A percentile compares a stretch with the other conserved stretches of the same genome.
These are phyloP conservation scores for Boletus patriciae DNA, from an alignment of 768 basidiomycete species.

Conservation along the genomic window DNA sequence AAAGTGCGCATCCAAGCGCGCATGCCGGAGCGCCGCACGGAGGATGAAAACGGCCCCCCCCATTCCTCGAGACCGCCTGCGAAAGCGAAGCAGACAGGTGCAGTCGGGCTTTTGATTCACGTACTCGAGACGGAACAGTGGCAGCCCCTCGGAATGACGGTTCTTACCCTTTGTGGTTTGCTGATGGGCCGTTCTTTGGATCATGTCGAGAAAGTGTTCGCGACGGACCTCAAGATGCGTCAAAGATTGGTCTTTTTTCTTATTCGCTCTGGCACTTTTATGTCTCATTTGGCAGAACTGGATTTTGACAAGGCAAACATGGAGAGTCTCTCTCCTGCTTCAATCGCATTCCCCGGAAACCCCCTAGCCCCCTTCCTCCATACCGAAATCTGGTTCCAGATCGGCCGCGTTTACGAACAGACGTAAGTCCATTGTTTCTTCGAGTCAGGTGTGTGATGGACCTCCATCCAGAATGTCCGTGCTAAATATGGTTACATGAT, in stretches of 20 bases:
- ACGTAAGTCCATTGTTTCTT: slow-evolving; percentile 52
- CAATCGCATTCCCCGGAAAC: slow-evolving; percentile 93
- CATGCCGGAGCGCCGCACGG: slow-evolving; percentile 50
- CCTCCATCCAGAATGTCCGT: slow-evolving; percentile 62
- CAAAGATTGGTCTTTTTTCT: slow-evolving; percentile 60
- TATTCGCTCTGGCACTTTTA: slow-evolving; percentile 13
- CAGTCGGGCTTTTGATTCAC: slow-evolving; percentile 69
- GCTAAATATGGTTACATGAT: slow-evolving; percentile 96
- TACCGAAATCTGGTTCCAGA: slow-evolving; percentile 99
- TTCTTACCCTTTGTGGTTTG: too few relatives aligned
- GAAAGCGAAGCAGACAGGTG: slow-evolving; percentile 60
- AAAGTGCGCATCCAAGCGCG: slow-evolving; percentile 95
- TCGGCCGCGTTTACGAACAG: slow-evolving; percentile 99
- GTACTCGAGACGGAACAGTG: slow-evolving; percentile 73
- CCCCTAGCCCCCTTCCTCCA: slow-evolving; percentile 94
- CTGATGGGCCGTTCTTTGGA: too few relatives aligned
- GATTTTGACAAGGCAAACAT: slow-evolving; percentile 98
- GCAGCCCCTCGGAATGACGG: too few relatives aligned
- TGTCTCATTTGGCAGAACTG: slow-evolving; percentile 37
- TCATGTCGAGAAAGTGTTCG: slow-evolving; percentile 98
- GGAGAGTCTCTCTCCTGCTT: slow-evolving; percentile 87
- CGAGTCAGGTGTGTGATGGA: slow-evolving; percentile 5
- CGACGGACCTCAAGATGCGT: slow-evolving; percentile 96
- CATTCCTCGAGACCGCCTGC: not conserved
- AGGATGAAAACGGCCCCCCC: slow-evolving; percentile 25